Evolutionary conservation across 2,329 filamentous ascomycete genomes (phyloP), one percentile per base, ranked within the genome.

Genomic region (Sarocladiaceae sp.): DNA sequence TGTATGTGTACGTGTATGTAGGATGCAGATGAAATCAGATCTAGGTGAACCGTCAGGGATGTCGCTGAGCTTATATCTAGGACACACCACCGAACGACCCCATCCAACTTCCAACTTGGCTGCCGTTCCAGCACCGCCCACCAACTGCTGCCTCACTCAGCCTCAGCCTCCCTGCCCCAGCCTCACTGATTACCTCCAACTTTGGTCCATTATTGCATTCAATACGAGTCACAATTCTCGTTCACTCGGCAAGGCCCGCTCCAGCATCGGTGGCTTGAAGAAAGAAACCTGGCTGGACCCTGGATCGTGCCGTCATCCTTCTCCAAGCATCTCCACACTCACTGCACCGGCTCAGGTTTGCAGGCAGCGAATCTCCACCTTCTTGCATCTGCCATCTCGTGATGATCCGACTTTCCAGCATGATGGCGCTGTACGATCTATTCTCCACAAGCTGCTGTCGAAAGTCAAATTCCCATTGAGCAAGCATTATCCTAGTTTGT

Each of bases 81-180:
- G 10, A n/a, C n/a, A n/a, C n/a, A n/a, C n/a, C n/a, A n/a, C n/a
- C n/a, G n/a, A n/a, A n/a, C n/a, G n/a, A n/a, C n/a, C n/a, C n/a
- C n/a, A n/a, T n/a, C n/a, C n/a, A n/a, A n/a, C n/a, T n/a, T n/a
- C n/a, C n/a, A n/a, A n/a, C n/a, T n/a, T n/a, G n/a, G n/a, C n/a
- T n/a, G n/a, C n/a, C n/a, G n/a, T n/a, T n/a, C n/a, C n/a, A n/a
- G n/a, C n/a, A n/a, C n/a, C n/a, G n/a, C n/a, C n/a, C n/a, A n/a
- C n/a, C n/a, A n/a, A n/a, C 40, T 37, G 40, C 40, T 26, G 40
- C 40, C 40, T 44, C 8, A 26, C 40, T 26, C 40, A 28, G 40
- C 40, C 40, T 44, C 40, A 44, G 40, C 40, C 37, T 40, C 37
- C 18, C 33, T 36, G 18, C 40, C 40, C 40, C 40, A 44, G 20